phyloP scores from a whole-genome alignment of 1,284 basidiomycete genomes.

The Hortiboletus rubellus region DNA sequence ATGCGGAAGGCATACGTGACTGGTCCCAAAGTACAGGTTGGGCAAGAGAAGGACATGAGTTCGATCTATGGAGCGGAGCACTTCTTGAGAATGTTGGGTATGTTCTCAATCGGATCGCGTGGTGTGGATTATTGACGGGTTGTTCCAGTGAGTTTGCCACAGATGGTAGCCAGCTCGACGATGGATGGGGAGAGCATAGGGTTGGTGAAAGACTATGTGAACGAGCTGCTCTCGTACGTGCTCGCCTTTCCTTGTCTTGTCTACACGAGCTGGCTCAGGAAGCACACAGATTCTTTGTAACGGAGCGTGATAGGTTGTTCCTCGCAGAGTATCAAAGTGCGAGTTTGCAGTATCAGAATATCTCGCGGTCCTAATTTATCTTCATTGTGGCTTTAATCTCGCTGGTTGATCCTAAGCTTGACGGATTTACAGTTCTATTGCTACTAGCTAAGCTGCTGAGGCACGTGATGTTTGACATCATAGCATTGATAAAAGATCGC shows the following conservation, averaged over 20 bases:
- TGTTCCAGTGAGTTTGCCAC: slow-evolving; percentile 63
- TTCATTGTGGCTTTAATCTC: not conserved
- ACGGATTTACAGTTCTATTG: not conserved
- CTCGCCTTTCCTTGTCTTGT: slow-evolving; percentile 1
- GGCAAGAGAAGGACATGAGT: slow-evolving; percentile 84
- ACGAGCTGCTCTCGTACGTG: slow-evolving; percentile 83
- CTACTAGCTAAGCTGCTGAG: not conserved
- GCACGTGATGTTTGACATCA: slow-evolving; percentile 17
- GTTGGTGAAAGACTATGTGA: slow-evolving; percentile 87
- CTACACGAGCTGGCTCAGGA: not conserved
- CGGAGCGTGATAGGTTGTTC: slow-evolving; percentile 68
- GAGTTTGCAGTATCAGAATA: slow-evolving; percentile 71
- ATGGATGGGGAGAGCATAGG: slow-evolving; percentile 87
- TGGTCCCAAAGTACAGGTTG: slow-evolving; percentile 64
- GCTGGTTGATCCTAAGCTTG: not conserved
- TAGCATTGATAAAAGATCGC: not conserved
- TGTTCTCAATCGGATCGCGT: slow-evolving; percentile 28
- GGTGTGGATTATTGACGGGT: not conserved
- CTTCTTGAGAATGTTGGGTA: slow-evolving; percentile 88
- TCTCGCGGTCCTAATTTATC: slow-evolving; percentile 57
- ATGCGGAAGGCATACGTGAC: slow-evolving; percentile 78
- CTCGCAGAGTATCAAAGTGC: slow-evolving; percentile 72
- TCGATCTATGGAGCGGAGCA: slow-evolving; percentile 95
- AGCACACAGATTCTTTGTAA: slow-evolving; percentile 60
- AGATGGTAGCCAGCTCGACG: slow-evolving; percentile 87